Conservation (phyloP, 768 basidiomycete species). For the Russula lepida region DNA sequence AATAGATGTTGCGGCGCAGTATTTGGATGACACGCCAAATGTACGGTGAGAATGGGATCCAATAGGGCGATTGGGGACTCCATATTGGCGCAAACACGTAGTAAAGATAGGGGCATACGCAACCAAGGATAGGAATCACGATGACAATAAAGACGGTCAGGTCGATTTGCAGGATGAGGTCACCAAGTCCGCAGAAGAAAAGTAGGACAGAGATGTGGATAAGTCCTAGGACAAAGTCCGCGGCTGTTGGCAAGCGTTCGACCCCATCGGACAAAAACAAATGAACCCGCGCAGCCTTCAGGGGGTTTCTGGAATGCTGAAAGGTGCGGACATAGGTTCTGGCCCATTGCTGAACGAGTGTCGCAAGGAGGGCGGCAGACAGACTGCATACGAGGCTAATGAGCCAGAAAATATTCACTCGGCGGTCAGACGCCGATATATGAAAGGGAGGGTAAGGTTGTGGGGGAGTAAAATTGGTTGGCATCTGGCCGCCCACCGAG, state of each 20-base stretch:
- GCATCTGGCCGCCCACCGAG: neutral
- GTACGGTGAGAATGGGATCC: neutral
- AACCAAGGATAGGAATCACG: neutral
- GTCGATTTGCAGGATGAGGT: neutral
- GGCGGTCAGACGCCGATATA: neutral
- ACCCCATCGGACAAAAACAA: neutral
- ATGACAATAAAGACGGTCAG: neutral
- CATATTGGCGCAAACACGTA: neutral
- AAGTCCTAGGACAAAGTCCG: neutral
- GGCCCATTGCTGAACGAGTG: neutral
- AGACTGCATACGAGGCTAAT: neutral
- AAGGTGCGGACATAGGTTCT: neutral
- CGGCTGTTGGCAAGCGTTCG: neutral
- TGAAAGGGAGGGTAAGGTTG: neutral
- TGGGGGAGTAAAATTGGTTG: neutral
- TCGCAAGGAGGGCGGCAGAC: neutral
- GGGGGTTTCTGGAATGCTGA: neutral
- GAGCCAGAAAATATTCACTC: neutral
- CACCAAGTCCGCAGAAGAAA: neutral
- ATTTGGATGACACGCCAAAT: neutral
- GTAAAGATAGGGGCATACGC: neutral
- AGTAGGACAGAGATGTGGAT: neutral
- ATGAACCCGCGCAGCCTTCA: neutral
- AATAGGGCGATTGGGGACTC: neutral
- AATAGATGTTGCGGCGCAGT: neutral